Evolutionary conservation across 2,329 filamentous ascomycete genomes (phyloP).

Genomic region (Orbilia ellipsospora): DNA sequence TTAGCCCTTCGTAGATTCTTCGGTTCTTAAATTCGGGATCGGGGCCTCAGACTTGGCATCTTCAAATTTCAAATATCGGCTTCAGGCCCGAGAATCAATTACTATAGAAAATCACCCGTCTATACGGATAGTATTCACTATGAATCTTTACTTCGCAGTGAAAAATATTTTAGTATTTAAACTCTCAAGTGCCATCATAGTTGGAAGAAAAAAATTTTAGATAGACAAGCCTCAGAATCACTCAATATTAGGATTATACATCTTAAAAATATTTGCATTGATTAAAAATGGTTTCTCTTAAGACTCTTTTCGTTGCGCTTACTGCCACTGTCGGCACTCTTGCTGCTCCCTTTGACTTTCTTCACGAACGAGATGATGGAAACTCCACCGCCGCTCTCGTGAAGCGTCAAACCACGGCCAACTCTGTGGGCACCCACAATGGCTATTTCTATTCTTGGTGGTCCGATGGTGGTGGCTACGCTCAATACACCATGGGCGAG

Average conservation of each 20-base stretch:
- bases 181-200: background rate
- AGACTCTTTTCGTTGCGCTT: constrained; percentile 13
- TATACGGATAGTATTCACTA: background rate
- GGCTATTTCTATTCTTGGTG: constrained; percentile 73
- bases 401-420: constrained; percentile 63
- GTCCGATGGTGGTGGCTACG: constrained; percentile 67
- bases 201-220: background rate
- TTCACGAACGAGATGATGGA: constrained; percentile 45
- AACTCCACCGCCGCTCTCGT: constrained; percentile 55
- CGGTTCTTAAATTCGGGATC: too few relatives aligned
- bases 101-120: background rate
- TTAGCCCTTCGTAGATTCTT: too few relatives aligned
- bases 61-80: too few relatives aligned
- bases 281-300: constrained; percentile 33
- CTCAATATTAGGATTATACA: too few relatives aligned
- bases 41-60: too few relatives aligned
- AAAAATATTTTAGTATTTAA: background rate
- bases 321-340: constrained; percentile 62
- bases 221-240: too few relatives aligned
- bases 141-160: background rate
- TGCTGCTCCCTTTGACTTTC: constrained; percentile 62
- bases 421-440: constrained; percentile 67
- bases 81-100: too few relatives aligned
- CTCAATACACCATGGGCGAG: constrained; percentile 69
- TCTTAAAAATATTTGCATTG: background rate